Base-by-base conservation (phyloP, 176 grass and related monocot species). In the maize (Zea mays) region DNA sequence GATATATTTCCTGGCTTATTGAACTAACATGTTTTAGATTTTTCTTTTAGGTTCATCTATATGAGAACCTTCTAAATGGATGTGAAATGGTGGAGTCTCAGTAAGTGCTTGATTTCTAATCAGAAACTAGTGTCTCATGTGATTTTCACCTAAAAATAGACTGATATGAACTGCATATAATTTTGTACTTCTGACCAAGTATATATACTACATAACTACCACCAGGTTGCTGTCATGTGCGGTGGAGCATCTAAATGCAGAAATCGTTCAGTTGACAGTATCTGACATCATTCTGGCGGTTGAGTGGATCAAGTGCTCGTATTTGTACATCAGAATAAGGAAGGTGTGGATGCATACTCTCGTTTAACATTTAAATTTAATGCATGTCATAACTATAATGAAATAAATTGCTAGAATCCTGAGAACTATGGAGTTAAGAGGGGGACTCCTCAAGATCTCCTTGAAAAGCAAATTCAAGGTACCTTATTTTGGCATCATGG, bases 11-110 rank as follows among this genome's bases (percentile, higher is more conserved):
- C 10, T 41, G 16, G 7, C 44, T 59, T 83, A 36, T 85, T 68
- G 37, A 34, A 43, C 48, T 84, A 80, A 78, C 66, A n/a, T 86
- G n/a, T 51, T 80, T 7, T 85, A 20, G 15, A 13, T 70, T 78
- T 75, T 44, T 74, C 54, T 70, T 80, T 75, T 88, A 97, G 94
- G 94, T 97, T 33, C 87, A 97, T 85, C 86, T 97, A 55, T 97
- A 97, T 64, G 91, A 97, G 69, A 97, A 93, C 74, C 76, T 97
- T 75, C 79, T 97, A 76, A 90, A 87, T 84, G 94, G 95, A 79
- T 90, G 91, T 88, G 95, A 97, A 88, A 90, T 94, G 95, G 89
- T 97, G 34, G 95, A 97, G 82, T 97, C 95, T 85, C 95, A 94
- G 91, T 94, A 92, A 84, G 95, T 88, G 11, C 51, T 85, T 86